Evolutionary conservation across 2,329 filamentous ascomycete genomes (phyloP).

Genomic region (Nothophaeocryptopus gaeumannii): DNA sequence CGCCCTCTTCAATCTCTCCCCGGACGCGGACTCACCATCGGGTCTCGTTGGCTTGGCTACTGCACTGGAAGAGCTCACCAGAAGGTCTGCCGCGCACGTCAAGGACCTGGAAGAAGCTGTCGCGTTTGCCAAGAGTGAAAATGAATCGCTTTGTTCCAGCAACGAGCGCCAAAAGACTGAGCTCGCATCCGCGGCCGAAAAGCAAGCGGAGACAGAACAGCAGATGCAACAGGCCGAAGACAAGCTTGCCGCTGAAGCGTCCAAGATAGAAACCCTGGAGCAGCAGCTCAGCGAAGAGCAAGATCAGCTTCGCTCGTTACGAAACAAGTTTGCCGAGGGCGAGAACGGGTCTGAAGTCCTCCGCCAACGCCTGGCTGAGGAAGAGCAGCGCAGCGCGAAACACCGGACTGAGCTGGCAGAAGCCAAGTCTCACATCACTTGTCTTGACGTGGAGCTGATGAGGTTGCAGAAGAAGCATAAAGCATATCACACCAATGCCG

Average conservation of each 20-base stretch:
- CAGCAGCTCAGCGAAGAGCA: slow-evolving; percentile 64
- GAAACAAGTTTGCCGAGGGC: slow-evolving; percentile 72
- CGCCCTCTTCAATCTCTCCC: slow-evolving; percentile 41
- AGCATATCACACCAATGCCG: slow-evolving; percentile 48
- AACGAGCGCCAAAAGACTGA: slow-evolving; percentile 41
- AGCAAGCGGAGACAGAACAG: slow-evolving; percentile 38
- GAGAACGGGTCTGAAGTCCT: slow-evolving; percentile 80
- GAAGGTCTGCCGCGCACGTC: slow-evolving; percentile 42
- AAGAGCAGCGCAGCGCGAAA: slow-evolving; percentile 67
- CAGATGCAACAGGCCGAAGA: slow-evolving; percentile 39
- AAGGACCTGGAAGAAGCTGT: slow-evolving; percentile 47
- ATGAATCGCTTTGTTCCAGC: slow-evolving; percentile 40
- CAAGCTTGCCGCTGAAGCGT: slow-evolving; percentile 48
- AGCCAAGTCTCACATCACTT: slow-evolving; percentile 71
- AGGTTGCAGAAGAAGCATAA: slow-evolving; percentile 65
- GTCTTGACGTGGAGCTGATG: slow-evolving; percentile 71
- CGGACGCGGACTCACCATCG: slow-evolving; percentile 35
- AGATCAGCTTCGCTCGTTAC: slow-evolving; percentile 65
- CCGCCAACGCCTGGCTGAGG: slow-evolving; percentile 69
- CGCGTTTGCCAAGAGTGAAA: slow-evolving; percentile 47
- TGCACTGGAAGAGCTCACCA: slow-evolving; percentile 46
- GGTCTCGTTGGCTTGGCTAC: slow-evolving; percentile 39
- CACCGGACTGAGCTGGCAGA: slow-evolving; percentile 70
- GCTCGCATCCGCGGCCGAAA: slow-evolving; percentile 27
- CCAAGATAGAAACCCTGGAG: slow-evolving; percentile 46